Percentiles rank a stretch among this genome's conserved stretches.
phyloP scores from a whole-genome alignment of 108 stramenopile species.

The Phaeodactylum tricornutum region DNA sequence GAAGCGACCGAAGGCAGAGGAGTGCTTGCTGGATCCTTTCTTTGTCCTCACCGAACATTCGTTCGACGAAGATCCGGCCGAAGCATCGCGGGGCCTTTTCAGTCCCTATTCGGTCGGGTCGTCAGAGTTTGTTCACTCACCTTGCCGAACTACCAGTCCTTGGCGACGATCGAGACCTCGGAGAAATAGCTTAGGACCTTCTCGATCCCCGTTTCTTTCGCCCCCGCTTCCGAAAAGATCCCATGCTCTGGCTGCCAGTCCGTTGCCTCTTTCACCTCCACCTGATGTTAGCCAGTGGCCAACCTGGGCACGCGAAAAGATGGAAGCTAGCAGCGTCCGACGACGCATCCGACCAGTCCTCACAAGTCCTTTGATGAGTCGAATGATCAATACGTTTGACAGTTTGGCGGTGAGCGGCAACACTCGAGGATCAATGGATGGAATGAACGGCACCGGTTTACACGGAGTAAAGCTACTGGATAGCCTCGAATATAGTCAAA shows the following conservation, averaged over 20 bases:
- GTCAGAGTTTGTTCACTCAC: background rate
- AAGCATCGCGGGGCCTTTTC: background rate
- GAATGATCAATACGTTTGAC: too few species aligned
- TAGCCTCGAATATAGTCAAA: too few species aligned
- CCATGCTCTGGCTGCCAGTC: constrained; percentile 1
- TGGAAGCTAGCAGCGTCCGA: too few species aligned
- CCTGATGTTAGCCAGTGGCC: constrained; percentile 64
- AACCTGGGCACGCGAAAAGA: constrained; percentile 29
- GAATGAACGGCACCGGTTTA: too few species aligned
- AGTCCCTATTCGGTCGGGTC: constrained; percentile 1
- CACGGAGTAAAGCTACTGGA: too few species aligned
- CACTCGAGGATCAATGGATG: too few species aligned
- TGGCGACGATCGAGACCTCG: background rate
- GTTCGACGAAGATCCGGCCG: constrained; percentile 12
- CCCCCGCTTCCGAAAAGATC: constrained; percentile 7
- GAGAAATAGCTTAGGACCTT: constrained; percentile 5
- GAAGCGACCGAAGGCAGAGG: constrained; percentile 41
- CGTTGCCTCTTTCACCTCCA: constrained; percentile 34
- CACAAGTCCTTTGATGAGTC: too few species aligned
- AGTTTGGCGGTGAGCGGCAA: too few species aligned
- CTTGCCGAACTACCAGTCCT: background rate
- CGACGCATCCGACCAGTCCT: too few species aligned
- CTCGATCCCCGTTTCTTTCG: constrained; percentile 2
- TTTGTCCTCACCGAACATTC: constrained; percentile 5
- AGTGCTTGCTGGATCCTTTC: constrained; percentile 28